Evolutionary conservation across 2,329 filamentous ascomycete genomes (phyloP).

Genomic region (Claviceps sp.): DNA sequence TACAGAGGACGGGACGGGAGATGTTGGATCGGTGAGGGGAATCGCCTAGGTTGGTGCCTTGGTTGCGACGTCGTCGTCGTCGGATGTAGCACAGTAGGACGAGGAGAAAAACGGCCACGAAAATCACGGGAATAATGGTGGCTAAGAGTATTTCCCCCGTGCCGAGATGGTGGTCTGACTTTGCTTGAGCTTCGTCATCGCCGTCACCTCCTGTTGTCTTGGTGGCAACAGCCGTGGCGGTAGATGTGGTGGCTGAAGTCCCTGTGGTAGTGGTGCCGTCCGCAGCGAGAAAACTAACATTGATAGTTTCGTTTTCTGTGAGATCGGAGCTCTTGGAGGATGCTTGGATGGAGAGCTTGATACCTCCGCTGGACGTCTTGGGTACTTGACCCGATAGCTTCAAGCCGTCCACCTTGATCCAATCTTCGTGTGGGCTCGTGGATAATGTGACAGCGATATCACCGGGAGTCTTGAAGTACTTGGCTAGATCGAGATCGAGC

Average conservation of each 20-base stretch:
- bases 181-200: conserved; percentile 6
- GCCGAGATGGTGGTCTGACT: conserved; percentile 14
- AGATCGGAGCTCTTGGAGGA: conserved; percentile 19
- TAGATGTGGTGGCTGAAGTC: conserved; percentile 11
- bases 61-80: conserved; percentile 17
- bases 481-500: conserved; percentile 28
- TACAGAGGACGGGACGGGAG: conserved; percentile 18
- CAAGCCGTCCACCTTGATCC: conserved; percentile 28
- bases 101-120: conserved; percentile 19
- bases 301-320: conserved; percentile 24
- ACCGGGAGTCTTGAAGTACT: conserved; percentile 27
- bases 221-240: conserved; percentile 12
- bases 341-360: conserved; percentile 19
- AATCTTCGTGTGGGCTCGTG: conserved; percentile 23
- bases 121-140: conserved; percentile 29
- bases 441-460: conserved; percentile 25
- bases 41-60: conserved; percentile 15
- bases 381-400: conserved; percentile 29
- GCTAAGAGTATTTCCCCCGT: conserved; percentile 27
- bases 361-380: conserved; percentile 16
- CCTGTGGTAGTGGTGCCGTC: conserved; percentile 14
- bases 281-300: conserved; percentile 20
- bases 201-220: conserved; percentile 10
- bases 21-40: conserved; percentile 21
- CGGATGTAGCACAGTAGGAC: conserved; percentile 21